These are phyloP conservation scores for Hansenula sp. DNA, from an alignment of 1,139 yeast species.

Conservation along the genomic window DNA sequence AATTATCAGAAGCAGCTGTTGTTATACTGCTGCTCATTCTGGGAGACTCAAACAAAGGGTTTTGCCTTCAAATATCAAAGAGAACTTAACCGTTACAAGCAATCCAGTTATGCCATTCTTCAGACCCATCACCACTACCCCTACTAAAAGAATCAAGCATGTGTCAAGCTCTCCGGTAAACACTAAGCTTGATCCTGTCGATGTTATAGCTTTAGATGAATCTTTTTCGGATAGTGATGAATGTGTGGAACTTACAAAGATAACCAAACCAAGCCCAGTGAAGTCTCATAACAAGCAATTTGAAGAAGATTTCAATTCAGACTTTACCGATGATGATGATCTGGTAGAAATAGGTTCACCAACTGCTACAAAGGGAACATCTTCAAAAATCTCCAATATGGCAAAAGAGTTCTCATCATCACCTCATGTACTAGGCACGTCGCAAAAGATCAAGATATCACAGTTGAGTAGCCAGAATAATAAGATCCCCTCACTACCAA, in stretches of 20 bases:
- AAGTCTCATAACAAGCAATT: conserved; percentile 10
- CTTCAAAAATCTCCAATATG: neutral
- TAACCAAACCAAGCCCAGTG: conserved; percentile 9
- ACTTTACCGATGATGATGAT: conserved; percentile 14
- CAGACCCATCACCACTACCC: neutral
- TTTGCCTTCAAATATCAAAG: neutral
- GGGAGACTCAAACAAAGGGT: neutral
- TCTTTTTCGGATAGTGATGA: conserved; percentile 10
- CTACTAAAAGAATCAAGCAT: neutral
- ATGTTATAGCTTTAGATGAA: conserved; percentile 17
- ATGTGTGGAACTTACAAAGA: neutral
- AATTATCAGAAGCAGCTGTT: neutral
- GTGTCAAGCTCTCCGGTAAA: neutral
- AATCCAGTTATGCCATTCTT: neutral
- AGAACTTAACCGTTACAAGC: too few relatives aligned
- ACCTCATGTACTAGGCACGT: neutral
- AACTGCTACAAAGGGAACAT: neutral
- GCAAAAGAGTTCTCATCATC: neutral
- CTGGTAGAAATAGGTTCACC: neutral
- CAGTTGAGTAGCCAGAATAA: neutral
- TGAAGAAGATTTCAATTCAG: conserved; percentile 18
- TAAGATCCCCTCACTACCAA: neutral
- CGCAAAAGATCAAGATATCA: neutral
- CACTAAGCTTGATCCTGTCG: conserved; percentile 9
- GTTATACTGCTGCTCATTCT: neutral